Base-by-base conservation (phyloP, 1,284 basidiomycete genomes). In the Mycena sp. region DNA sequence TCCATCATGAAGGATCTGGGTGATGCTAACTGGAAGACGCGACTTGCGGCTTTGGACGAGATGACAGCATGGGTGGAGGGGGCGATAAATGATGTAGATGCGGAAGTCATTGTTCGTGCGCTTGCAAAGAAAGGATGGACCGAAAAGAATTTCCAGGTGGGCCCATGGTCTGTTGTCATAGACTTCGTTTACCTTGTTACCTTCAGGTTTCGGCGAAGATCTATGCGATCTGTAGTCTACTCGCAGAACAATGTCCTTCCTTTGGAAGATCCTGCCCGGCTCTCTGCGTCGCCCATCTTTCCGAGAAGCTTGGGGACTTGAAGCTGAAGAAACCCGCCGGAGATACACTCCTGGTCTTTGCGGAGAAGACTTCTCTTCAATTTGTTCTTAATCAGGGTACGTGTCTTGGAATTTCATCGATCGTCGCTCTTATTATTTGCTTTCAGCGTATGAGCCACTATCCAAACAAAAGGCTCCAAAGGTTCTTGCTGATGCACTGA, bases 271-370 rank as follows among this genome's bases (percentile, higher is more conserved):
- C 96, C 1, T 96, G 95, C 62, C 90, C 92, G 2, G 96, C 96
- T 1, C 84, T 99, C 25, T 91, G 90, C 61, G 89, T 96, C 8
- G 89, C 91, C n/a, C 95, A 96, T 78, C 83, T 99, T 55, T 92
- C 91, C 55, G 98, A 99, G 81, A 99, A 99, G 83, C 86, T 99
- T 60, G 98, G 98, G 38, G 98, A 99, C 78, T 85, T 95, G 84
- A 99, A 99, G 82, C 84, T 99, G 74, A 99, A 99, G 86, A 98
- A 97, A 79, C 93, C 97, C 1, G 95, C 97, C n/a, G 95, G 96
- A 44, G 98, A 99, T 64, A 89, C 95, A 0, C 84, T 99, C 20
- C 79, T 89, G 1, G 78, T 89, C 0, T 98, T 96, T 78, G 93
- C 96, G 0, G 98, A 99, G 83, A 96, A 94, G 83, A 96, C 95